Conservation (phyloP, 2,329 filamentous ascomycete species). For the Lasiodiplodia citricola region DNA sequence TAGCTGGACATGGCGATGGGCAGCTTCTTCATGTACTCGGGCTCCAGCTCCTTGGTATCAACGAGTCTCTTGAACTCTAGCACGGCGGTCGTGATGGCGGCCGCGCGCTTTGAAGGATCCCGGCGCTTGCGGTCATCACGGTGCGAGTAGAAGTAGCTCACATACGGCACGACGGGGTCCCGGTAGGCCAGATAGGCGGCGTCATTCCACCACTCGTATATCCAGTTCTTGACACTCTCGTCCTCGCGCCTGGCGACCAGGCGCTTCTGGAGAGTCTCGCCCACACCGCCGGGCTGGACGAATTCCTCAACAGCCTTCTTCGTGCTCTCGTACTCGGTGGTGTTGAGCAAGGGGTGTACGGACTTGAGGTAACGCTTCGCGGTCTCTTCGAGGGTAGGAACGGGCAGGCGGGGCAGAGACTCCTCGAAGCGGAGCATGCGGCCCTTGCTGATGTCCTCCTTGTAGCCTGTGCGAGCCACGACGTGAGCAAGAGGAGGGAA, state of each 20-base stretch:
- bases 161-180: constrained; percentile 95
- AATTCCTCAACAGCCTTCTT: constrained; percentile 88
- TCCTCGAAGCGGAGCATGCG: constrained; percentile 85
- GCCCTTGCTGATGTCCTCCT: constrained; percentile 78
- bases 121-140: constrained; percentile 87
- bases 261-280: constrained; percentile 85
- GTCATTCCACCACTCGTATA: constrained; percentile 98
- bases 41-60: constrained; percentile 80
- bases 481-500: constrained; percentile 12
- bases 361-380: constrained; percentile 80
- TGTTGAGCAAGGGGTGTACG: constrained; percentile 74
- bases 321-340: constrained; percentile 71
- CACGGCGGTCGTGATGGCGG: constrained; percentile 82
- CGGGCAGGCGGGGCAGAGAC: constrained; percentile 78
- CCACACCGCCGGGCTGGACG: constrained; percentile 81
- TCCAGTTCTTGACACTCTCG: constrained; percentile 87
- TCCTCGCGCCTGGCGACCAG: constrained; percentile 79
- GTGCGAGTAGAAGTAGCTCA: constrained; percentile 99
- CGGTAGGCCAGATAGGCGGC: constrained; percentile 90
- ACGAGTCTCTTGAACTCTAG: constrained; percentile 96
- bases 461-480: constrained; percentile 64
- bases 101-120: constrained; percentile 89
- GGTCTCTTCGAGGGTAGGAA: constrained; percentile 83
- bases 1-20: constrained; percentile 99
- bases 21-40: constrained; percentile 97